Base-by-base conservation (phyloP, 257 asterid genomes). In the Mitragyna speciosa region DNA sequence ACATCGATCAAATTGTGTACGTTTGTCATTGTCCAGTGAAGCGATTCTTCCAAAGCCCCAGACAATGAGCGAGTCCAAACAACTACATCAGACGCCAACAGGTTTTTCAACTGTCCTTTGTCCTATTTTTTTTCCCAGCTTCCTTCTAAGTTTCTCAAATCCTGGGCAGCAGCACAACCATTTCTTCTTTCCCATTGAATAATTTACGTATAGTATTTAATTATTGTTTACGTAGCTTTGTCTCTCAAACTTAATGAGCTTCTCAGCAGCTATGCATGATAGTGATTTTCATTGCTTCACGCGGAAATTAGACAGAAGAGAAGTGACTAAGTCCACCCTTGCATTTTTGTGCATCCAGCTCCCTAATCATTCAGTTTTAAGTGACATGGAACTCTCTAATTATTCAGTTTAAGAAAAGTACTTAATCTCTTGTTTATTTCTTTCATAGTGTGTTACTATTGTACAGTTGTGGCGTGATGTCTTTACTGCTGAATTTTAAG, bases 31-130 rank as follows among this genome's bases (percentile, higher is more conserved):
- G 79, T 6, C 54, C 67, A 41, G 64, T 22, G 49, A 63, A 31
- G 52, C 81, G 85, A 71, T 82, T 79, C 31, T 47, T 63, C 47
- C 87, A 63, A 84, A 63, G 87, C 33, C 59, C 6, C 64, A 15
- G 63, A 72, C 68, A 51, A 12, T 33, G 39, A 70, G 77, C 26
- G 31, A 28, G 36, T 61, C 75, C 76, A 65, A 20, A 26, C 66
- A 15, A 47, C 28, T 28, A 28, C 7, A 5, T n/a, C 66, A 6
- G n/a, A 64, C 36, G 39, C 39, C 28, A 10, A 28, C 69, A 26
- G 30, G 16, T n/a, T 61, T 61, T 26, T 10, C 22, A n/a, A 11
- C 4, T 59, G 79, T 41, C 58, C 45, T 59, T 58, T 59, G 14
- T 59, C 58, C 54, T 75, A 70, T 39, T 22, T 14, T n/a, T n/a